phyloP scores from a whole-genome alignment of 2,329 filamentous ascomycete species.

The Amauroascus verrucosus region DNA sequence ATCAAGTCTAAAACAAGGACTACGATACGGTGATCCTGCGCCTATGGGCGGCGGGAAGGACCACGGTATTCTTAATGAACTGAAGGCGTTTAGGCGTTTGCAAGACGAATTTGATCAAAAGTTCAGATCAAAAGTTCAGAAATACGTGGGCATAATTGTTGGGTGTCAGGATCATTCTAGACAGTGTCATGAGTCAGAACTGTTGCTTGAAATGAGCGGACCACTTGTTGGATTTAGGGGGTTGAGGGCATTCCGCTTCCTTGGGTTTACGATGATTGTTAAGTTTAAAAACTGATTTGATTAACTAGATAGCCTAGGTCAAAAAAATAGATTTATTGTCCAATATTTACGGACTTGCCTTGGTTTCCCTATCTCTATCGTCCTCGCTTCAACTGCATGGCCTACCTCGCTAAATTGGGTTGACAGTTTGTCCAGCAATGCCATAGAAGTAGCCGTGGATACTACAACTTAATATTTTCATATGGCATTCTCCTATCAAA shows the following conservation, averaged over 20 bases:
- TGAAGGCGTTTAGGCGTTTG: constrained; percentile 25
- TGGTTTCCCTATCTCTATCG: too few relatives aligned
- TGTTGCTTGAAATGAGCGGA: not conserved
- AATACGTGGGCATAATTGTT: constrained; percentile 14
- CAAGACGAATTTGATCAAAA: constrained; percentile 27
- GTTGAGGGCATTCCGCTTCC: too few relatives aligned
- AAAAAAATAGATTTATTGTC: too few relatives aligned
- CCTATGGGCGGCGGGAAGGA: constrained; percentile 13
- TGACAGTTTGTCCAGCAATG: too few relatives aligned
- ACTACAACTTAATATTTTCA: too few relatives aligned
- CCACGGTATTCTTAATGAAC: constrained; percentile 19
- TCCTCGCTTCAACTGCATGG: too few relatives aligned
- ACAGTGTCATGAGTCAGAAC: not conserved
- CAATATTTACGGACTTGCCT: too few relatives aligned
- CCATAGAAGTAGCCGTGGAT: too few relatives aligned
- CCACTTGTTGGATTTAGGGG: not conserved
- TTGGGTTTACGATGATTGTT: not conserved
- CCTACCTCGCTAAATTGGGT: too few relatives aligned
- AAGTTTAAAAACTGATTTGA: not conserved
- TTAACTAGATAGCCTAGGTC: too few relatives aligned
- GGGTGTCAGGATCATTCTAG: not conserved
- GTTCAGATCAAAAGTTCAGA: constrained; percentile 27
- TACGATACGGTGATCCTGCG: not conserved
- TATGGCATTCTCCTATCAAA: too few relatives aligned
- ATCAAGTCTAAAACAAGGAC: not conserved